Base-by-base conservation (phyloP, 495 filamentous ascomycete genomes). In the Copromyces sp. region DNA sequence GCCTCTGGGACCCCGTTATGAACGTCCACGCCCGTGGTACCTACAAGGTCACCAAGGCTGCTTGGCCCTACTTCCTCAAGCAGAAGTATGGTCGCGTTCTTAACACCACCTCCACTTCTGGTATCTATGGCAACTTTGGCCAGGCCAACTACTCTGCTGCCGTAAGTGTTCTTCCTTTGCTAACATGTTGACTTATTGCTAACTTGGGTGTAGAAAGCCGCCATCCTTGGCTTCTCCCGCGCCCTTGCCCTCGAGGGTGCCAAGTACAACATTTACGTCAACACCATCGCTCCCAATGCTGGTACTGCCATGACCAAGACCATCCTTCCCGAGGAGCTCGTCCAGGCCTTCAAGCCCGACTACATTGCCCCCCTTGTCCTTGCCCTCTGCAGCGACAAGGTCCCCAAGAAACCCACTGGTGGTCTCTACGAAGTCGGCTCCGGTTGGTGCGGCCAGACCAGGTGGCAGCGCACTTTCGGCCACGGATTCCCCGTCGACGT, bases 291-390 rank as follows among this genome's bases (percentile, higher is more conserved):
- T 39, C 95, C 95, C 47, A 99, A 99, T 78, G 95, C 95, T 45
- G 95, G 95, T 75, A 99, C 95, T 44, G 91, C 92, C 78, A 97
- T 99, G 93, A 99, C 95, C 73, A 87, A 90, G 72, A 94, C 92
- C 71, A 93, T 99, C 84, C 91, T 99, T 84, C 96, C 95, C 44
- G 94, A 98, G 78, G 95, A 98, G 84, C 90, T 98, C 86, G 94
- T 99, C 59, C 95, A 98, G 86, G 96, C 95, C 42, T 97, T 99
- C 89, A 99, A 99, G 90, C 95, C 95, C 61, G 95, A 98, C 77
- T 98, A 98, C 81, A 94, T 99, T 82, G 95, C 95, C 61, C 95
- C 95, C 68, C 81, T 98, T 47, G 95, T 99, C 68, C 91, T 92
- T 38, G 89, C 93, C 40, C 90, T 99, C 53, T 91, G 88, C 85